Conservation (phyloP, 306 rosid species). For the Cucurbita ficifolia region DNA sequence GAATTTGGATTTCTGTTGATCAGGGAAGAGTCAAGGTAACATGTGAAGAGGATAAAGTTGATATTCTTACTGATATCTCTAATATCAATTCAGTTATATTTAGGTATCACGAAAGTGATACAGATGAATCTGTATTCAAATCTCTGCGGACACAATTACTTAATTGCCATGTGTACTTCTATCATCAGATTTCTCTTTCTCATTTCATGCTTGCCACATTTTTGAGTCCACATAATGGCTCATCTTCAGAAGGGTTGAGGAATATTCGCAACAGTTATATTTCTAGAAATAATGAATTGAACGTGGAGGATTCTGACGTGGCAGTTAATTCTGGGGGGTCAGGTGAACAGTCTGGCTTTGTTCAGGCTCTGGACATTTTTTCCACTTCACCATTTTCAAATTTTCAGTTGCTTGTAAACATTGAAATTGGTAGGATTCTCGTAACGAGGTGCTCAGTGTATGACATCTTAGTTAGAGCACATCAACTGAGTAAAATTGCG, state of each 20-base stretch:
- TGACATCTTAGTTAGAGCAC: slow-evolving; percentile 39
- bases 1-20: slow-evolving; percentile 57
- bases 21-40: slow-evolving; percentile 32
- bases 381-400: slow-evolving; percentile 14
- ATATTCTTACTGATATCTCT: slow-evolving; percentile 30
- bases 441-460: slow-evolving; percentile 46
- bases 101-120: slow-evolving; percentile 32
- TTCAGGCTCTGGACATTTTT: slow-evolving; percentile 22
- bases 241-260: slow-evolving; percentile 24
- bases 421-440: slow-evolving; percentile 34
- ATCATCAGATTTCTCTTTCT: slow-evolving; percentile 56
- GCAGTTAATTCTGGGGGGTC: slow-evolving; percentile 20
- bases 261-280: slow-evolving; percentile 14
- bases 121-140: slow-evolving; percentile 26
- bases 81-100: slow-evolving; percentile 32
- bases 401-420: slow-evolving; percentile 34
- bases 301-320: slow-evolving; percentile 20
- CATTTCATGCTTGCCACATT: slow-evolving; percentile 25
- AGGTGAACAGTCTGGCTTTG: slow-evolving; percentile 18
- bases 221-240: slow-evolving; percentile 21
- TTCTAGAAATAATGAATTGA: slow-evolving; percentile 25
- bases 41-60: slow-evolving; percentile 48
- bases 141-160: slow-evolving; percentile 28
- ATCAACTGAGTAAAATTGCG: slow-evolving; percentile 32
- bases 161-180: slow-evolving; percentile 31